Conservation (phyloP, 108 stramenopile genomes). For the Cylindrotheca fusiformis region DNA sequence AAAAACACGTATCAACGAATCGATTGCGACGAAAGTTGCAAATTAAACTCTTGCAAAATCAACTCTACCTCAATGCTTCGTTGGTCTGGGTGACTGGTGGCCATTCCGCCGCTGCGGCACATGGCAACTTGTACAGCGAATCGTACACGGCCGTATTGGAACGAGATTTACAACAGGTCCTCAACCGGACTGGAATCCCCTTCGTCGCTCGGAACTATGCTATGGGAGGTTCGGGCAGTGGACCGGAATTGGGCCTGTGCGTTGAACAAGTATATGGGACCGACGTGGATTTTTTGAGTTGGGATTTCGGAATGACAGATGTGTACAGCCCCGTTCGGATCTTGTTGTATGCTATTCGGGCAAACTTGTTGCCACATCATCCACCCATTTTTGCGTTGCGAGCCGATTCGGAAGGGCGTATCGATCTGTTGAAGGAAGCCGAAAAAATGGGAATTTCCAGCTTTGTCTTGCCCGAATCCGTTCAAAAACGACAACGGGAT, state of each 20-base stretch:
- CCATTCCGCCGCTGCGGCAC: slow-evolving; percentile 70
- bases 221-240: slow-evolving; percentile 19
- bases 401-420: background rate
- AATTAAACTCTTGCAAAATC: background rate
- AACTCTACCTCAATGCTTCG: background rate
- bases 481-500: background rate
- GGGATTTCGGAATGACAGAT: slow-evolving; percentile 57
- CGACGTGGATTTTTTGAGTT: slow-evolving; percentile 55
- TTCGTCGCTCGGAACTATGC: slow-evolving; percentile 54
- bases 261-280: slow-evolving; percentile 52
- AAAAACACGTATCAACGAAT: background rate
- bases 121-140: slow-evolving; percentile 69
- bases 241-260: slow-evolving; percentile 30
- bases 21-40: background rate
- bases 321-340: slow-evolving; percentile 10
- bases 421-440: slow-evolving; percentile 1
- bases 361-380: slow-evolving; percentile 7
- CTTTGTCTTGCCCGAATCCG: slow-evolving; percentile 1
- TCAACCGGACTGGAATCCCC: slow-evolving; percentile 50
- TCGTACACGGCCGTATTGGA: slow-evolving; percentile 60
- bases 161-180: slow-evolving; percentile 26
- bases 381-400: slow-evolving; percentile 29
- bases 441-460: slow-evolving; percentile 17
- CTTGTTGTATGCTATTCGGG: slow-evolving; percentile 22
- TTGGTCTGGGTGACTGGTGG: slow-evolving; percentile 63